phyloP scores from a whole-genome alignment of 306 rosid genomes.

The Leucaena leucocephala region DNA sequence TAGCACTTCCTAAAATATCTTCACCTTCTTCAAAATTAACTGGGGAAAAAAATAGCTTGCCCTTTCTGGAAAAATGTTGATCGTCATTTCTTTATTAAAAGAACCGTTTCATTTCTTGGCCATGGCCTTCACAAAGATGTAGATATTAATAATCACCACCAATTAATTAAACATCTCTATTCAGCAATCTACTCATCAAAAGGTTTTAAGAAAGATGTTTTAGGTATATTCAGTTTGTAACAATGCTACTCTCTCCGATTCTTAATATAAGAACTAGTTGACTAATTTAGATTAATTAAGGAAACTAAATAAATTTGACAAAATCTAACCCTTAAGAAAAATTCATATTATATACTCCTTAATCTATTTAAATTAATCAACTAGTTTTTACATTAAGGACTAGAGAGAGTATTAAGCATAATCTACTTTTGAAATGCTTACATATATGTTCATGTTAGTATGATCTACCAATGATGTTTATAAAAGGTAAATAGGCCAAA shows the following conservation, averaged over 20 bases:
- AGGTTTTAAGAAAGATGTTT: background rate
- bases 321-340: too few species aligned
- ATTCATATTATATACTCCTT: too few species aligned
- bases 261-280: too few species aligned
- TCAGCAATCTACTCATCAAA: constrained; percentile 10
- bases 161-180: constrained; percentile 12
- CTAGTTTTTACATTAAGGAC: too few species aligned
- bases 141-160: constrained; percentile 19
- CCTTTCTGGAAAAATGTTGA: constrained; percentile 13
- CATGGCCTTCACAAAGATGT: constrained; percentile 20
- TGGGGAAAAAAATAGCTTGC: background rate
- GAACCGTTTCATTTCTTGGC: constrained; percentile 4
- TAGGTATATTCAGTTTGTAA: too few species aligned
- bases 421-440: background rate
- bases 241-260: too few species aligned
- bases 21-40: background rate
- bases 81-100: constrained; percentile 15
- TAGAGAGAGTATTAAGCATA: background rate
- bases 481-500: background rate
- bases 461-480: background rate
- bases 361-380: too few species aligned
- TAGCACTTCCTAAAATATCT: constrained; percentile 13
- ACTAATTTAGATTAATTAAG: too few species aligned
- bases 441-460: background rate
- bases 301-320: too few species aligned